Percentiles rank a stretch among this genome's conserved stretches.
Evolutionary conservation across 208 protist species (phyloP).

Genomic region (Leishmania mexicana): DNA sequence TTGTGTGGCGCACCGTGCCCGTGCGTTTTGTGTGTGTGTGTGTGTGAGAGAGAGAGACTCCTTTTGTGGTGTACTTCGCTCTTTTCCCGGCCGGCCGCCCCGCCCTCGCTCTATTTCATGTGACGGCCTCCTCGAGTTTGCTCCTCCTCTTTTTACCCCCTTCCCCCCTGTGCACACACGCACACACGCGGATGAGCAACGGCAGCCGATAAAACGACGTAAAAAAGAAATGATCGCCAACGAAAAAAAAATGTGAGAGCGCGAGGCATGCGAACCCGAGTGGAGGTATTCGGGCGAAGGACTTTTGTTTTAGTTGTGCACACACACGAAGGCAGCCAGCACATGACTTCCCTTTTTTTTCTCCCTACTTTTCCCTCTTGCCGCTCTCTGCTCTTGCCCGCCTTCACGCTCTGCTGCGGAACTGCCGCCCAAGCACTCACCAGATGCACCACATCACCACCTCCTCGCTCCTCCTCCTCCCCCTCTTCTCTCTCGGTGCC

Average conservation of each 20-base stretch:
- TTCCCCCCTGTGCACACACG: neutral
- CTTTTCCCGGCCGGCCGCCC: neutral
- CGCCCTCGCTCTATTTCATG: neutral
- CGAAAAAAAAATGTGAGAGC: too few species aligned
- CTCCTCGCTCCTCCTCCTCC: neutral
- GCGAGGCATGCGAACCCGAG: neutral
- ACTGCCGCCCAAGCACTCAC: too few species aligned
- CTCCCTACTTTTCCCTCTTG: neutral
- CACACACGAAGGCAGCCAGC: neutral
- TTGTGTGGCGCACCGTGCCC: neutral
- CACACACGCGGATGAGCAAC: conserved; percentile 2
- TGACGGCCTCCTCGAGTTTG: neutral
- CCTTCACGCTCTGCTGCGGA: neutral
- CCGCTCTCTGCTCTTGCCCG: neutral
- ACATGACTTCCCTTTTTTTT: neutral
- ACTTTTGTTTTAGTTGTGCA: neutral
- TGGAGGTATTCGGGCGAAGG: neutral
- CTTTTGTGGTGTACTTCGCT: neutral
- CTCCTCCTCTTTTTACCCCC: neutral
- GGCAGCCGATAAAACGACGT: neutral
- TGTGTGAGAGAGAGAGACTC: neutral
- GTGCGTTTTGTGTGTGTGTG: neutral
- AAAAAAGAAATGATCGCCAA: neutral
- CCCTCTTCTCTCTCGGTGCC: neutral
- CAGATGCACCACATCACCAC: neutral